Conservation (phyloP, 108 stramenopile species). For the Conticribra guillardii region DNA sequence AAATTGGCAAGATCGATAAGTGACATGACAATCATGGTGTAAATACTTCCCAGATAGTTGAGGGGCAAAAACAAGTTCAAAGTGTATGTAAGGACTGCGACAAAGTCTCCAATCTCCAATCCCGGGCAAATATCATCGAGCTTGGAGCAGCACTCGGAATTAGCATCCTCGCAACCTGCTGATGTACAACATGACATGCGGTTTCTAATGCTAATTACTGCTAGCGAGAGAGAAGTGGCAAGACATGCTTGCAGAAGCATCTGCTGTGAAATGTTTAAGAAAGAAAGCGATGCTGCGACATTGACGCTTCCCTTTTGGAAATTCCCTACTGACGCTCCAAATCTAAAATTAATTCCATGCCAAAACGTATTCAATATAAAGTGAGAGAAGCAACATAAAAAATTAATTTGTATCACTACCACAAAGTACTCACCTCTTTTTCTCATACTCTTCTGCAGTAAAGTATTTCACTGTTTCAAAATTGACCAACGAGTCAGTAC, state of each 20-base stretch:
- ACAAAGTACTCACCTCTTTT: slow-evolving; percentile 47
- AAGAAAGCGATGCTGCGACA: slow-evolving; percentile 84
- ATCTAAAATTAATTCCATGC: too few species aligned
- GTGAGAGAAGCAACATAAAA: too few species aligned
- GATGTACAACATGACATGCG: slow-evolving; percentile 68
- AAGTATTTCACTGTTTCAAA: slow-evolving; percentile 99
- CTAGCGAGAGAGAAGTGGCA: slow-evolving; percentile 71
- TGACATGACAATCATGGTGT: slow-evolving; percentile 91
- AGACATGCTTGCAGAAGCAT: slow-evolving; percentile 86
- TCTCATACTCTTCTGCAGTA: slow-evolving; percentile 92
- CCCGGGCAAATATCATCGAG: slow-evolving; percentile 66
- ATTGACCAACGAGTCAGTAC: slow-evolving; percentile 92
- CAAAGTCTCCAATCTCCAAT: slow-evolving; percentile 94
- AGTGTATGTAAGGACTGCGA: slow-evolving; percentile 92
- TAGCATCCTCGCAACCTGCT: slow-evolving; percentile 62
- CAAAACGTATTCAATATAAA: too few species aligned
- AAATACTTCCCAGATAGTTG: slow-evolving; percentile 93
- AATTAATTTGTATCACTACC: too few species aligned
- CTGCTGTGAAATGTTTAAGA: slow-evolving; percentile 92
- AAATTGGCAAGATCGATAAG: slow-evolving; percentile 93
- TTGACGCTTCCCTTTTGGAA: slow-evolving; percentile 83
- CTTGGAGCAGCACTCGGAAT: slow-evolving; percentile 71
- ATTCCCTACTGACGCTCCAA: slow-evolving; percentile 66
- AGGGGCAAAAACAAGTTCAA: slow-evolving; percentile 92
- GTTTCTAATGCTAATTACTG: slow-evolving; percentile 61